Conservation (phyloP, 306 rosid species). For the Malus sieversii region DNA sequence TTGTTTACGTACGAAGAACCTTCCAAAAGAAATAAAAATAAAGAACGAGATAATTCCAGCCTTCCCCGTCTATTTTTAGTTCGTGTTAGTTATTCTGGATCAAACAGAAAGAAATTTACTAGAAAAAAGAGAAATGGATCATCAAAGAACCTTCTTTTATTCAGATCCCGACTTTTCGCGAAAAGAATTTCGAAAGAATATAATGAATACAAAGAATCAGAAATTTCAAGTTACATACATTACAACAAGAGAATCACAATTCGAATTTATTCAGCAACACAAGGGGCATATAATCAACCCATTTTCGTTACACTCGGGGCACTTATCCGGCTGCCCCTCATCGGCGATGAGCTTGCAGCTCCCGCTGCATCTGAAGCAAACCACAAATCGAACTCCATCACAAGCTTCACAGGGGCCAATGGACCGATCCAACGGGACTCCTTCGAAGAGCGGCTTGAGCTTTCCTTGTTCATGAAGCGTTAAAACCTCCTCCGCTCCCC, state of each 20-base stretch:
- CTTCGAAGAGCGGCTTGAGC: constrained; percentile 46
- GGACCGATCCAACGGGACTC: constrained; percentile 43
- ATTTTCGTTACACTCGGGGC: constrained; percentile 73
- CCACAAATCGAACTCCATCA: constrained; percentile 59
- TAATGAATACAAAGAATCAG: background rate
- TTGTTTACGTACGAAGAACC: background rate
- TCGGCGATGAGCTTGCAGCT: constrained; percentile 44
- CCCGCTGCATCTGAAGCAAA: constrained; percentile 74
- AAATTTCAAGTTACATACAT: background rate
- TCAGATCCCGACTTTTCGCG: too few relatives aligned
- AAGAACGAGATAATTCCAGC: too few relatives aligned
- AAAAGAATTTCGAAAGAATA: background rate
- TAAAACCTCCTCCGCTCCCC: constrained; percentile 74
- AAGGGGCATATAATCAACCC: constrained; percentile 71
- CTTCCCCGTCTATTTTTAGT: background rate
- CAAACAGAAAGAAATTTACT: too few relatives aligned
- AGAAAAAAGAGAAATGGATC: too few relatives aligned
- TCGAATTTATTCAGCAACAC: constrained; percentile 39
- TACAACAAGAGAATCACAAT: background rate
- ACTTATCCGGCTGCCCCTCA: constrained; percentile 26
- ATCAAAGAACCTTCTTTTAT: background rate
- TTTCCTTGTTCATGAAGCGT: constrained; percentile 68
- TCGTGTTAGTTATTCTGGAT: background rate
- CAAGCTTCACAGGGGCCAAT: constrained; percentile 63
- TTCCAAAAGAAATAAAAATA: too few relatives aligned